A percentile compares a stretch with the other conserved stretches of the same genome.
Evolutionary conservation across 2,329 filamentous ascomycete genomes (phyloP).

Genomic region (Cladobotryum mycophilum): DNA sequence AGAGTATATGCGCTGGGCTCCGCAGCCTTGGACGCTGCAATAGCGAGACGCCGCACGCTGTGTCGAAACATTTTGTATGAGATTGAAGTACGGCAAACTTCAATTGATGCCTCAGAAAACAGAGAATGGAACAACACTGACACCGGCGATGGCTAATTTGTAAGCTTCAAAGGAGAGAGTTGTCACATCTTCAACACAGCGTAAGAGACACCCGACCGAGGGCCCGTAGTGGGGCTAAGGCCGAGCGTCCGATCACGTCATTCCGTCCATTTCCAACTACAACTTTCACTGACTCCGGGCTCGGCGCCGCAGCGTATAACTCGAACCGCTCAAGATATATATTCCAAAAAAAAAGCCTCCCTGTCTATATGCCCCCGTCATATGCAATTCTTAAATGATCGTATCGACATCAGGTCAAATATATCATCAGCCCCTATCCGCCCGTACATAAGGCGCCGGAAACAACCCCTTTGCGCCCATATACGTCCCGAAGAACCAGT

Average conservation of each 20-base stretch:
- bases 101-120: background rate
- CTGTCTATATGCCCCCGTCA: background rate
- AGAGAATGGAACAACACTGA: too few relatives aligned
- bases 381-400: background rate
- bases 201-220: constrained; percentile 6
- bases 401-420: background rate
- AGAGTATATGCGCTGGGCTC: constrained; percentile 56
- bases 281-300: background rate
- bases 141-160: background rate
- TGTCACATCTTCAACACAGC: background rate
- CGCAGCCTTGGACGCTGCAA: constrained; percentile 42
- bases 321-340: background rate
- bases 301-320: background rate
- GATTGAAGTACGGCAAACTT: background rate
- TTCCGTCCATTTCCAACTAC: constrained; percentile 10
- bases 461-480: constrained; percentile 75
- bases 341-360: background rate
- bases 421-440: constrained; percentile 21
- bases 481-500: constrained; percentile 86
- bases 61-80: constrained; percentile 57
- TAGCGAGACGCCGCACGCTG: constrained; percentile 59
- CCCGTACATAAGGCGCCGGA: constrained; percentile 66
- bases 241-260: constrained; percentile 16
- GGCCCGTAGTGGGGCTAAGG: constrained; percentile 8
- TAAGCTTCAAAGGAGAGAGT: constrained; percentile 1